A percentile compares a stretch with the other conserved stretches of the same genome.
phyloP scores from a whole-genome alignment of 768 basidiomycete genomes.

The Mycena capillaripes region DNA sequence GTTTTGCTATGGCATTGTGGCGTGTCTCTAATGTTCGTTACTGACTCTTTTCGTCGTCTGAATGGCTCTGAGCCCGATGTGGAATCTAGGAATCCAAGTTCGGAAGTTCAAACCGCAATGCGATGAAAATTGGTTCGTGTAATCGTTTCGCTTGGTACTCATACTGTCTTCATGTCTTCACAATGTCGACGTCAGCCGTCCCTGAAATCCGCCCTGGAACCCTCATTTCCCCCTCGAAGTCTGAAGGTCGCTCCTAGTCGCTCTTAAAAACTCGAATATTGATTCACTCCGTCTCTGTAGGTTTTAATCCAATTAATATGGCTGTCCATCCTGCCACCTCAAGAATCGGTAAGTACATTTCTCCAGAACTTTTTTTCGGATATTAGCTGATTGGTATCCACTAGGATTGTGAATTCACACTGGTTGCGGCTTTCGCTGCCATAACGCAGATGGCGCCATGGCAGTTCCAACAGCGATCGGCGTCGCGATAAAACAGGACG shows the following conservation, averaged over 20 bases:
- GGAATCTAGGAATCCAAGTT: slow-evolving; percentile 23
- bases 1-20: slow-evolving; percentile 20
- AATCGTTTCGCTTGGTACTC: not conserved
- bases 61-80: slow-evolving; percentile 1
- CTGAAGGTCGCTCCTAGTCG: not conserved
- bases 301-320: not conserved
- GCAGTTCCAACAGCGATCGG: not conserved
- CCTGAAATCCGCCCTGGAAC: not conserved
- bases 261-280: too few species aligned
- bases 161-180: not conserved
- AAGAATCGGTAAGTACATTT: not conserved
- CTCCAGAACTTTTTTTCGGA: not conserved
- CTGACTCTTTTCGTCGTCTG: not conserved
- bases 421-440: not conserved
- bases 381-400: not conserved
- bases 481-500: not conserved
- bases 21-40: not conserved
- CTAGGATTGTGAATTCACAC: not conserved
- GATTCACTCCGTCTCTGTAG: not conserved
- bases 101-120: not conserved
- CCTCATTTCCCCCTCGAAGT: not conserved
- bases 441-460: not conserved
- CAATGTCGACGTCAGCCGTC: not conserved
- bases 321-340: not conserved
- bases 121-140: not conserved